phyloP scores from a whole-genome alignment of 2,329 filamentous ascomycete genomes.

The Aspergillus sp. region DNA sequence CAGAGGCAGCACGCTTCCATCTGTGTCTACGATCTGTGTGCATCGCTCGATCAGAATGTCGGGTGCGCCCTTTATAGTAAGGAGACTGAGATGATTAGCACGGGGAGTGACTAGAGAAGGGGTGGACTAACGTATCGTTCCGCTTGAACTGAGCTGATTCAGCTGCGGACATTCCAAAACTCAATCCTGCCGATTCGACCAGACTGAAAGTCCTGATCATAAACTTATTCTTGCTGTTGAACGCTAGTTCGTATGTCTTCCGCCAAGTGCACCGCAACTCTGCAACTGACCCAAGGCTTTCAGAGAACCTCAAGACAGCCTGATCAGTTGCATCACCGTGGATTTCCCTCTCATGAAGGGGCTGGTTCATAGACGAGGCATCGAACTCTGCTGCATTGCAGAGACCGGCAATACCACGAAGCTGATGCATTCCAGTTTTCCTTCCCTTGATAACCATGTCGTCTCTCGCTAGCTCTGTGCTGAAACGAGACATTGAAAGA shows the following conservation, averaged over 20 bases:
- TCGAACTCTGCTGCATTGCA: constrained; percentile 79
- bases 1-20: constrained; percentile 58
- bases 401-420: constrained; percentile 64
- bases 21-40: constrained; percentile 56
- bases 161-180: constrained; percentile 6
- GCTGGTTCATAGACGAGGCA: constrained; percentile 60
- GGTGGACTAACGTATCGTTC: constrained; percentile 3
- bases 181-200: constrained; percentile 12
- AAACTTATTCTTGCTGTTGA: constrained; percentile 84
- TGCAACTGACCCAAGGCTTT: constrained; percentile 62
- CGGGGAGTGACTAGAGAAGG: no score
- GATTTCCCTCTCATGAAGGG: constrained; percentile 64
- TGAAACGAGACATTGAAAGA: constrained; percentile 37
- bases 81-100: constrained; percentile 42
- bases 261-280: constrained; percentile 65
- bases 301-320: constrained; percentile 71
- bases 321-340: constrained; percentile 77
- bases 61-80: constrained; percentile 79
- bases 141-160: constrained; percentile 8
- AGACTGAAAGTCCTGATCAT: constrained; percentile 67
- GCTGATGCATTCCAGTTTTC: constrained; percentile 51
- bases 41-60: constrained; percentile 71
- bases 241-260: constrained; percentile 68
- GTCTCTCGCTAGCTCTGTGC: constrained; percentile 56
- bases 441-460: constrained; percentile 25